These are phyloP conservation scores for Dactylis glomerata DNA, from an alignment of 176 grass and related monocot species.

Conservation along the genomic window DNA sequence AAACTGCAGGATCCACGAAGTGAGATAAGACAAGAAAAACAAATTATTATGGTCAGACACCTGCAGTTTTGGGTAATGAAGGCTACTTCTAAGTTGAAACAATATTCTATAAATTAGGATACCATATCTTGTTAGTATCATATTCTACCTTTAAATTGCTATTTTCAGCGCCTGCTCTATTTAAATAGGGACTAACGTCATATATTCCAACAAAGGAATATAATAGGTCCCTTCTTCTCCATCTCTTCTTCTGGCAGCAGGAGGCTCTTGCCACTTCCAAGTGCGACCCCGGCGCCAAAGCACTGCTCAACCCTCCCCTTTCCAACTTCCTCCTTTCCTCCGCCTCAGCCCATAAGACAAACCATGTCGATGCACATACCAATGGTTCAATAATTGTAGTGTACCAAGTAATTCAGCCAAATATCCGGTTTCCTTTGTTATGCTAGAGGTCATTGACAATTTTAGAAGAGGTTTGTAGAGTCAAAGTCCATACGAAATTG, in stretches of 20 bases:
- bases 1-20: neutral
- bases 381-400: neutral
- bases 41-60: neutral
- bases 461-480: neutral
- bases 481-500: neutral
- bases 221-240: neutral
- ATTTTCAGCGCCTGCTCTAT: neutral
- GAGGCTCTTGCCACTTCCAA: neutral
- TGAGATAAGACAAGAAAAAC: neutral
- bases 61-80: neutral
- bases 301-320: neutral
- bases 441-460: neutral
- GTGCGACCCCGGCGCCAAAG: neutral
- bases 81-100: neutral
- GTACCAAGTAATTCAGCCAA: neutral
- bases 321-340: neutral
- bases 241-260: neutral
- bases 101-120: neutral
- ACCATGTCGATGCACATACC: slow-evolving; percentile 7
- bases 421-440: neutral
- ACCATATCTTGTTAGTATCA: neutral
- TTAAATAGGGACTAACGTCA: neutral
- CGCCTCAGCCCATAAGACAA: neutral
- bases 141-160: neutral
- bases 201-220: neutral